Evolutionary conservation across 2,329 filamentous ascomycete genomes (phyloP).

Genomic region (Herpomyces periplanetae): DNA sequence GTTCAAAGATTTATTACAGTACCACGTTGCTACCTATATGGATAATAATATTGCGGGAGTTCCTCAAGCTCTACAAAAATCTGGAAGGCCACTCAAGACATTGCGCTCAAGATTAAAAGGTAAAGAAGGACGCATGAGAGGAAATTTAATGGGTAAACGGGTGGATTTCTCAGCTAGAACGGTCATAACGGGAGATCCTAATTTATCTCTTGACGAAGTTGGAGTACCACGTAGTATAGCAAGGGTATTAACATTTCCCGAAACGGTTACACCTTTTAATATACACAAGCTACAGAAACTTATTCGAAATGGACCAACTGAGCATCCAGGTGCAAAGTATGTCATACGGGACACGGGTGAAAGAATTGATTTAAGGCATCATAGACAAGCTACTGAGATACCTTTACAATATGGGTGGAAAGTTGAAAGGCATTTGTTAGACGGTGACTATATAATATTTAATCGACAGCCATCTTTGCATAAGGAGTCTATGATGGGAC

Average conservation of each 20-base stretch:
- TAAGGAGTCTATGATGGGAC: constrained; percentile 99
- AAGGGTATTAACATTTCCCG: constrained; percentile 65
- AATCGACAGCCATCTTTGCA: constrained; percentile 95
- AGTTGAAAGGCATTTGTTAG: constrained; percentile 78
- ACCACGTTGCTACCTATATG: constrained; percentile 97
- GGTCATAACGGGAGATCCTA: constrained; percentile 93
- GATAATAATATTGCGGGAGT: constrained; percentile 94
- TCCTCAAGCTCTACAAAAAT: constrained; percentile 81
- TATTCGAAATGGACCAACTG: constrained; percentile 69
- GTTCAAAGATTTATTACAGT: constrained; percentile 69
- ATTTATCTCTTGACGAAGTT: constrained; percentile 79
- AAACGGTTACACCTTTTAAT: constrained; percentile 91
- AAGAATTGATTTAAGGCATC: constrained; percentile 70
- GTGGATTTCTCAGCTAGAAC: constrained; percentile 98
- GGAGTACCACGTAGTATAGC: constrained; percentile 83
- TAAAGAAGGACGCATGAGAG: constrained; percentile 85
- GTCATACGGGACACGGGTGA: constrained; percentile 77
- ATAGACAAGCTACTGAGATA: constrained; percentile 52
- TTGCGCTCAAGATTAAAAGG: constrained; percentile 91
- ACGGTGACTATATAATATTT: constrained; percentile 94
- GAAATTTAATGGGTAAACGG: constrained; percentile 97
- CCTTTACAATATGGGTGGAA: constrained; percentile 88
- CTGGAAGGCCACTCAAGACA: constrained; percentile 74
- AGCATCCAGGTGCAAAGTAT: constrained; percentile 83
- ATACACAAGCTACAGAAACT: constrained; percentile 61